Evolutionary conservation across 805 yeast species (phyloP).

Genomic region (Kurtzmaniella cleridarum): DNA sequence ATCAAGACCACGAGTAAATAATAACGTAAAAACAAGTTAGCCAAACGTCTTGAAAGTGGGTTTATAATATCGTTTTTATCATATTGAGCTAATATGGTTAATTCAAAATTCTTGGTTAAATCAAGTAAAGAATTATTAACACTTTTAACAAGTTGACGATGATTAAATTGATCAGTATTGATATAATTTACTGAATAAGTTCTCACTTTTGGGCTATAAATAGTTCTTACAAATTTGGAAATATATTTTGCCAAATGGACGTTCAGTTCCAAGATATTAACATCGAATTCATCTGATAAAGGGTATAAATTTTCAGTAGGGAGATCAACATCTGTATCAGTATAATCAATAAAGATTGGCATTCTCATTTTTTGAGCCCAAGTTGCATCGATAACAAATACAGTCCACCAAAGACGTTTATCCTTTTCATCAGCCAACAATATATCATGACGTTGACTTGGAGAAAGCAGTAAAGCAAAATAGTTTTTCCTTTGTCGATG

Average conservation of each 20-base stretch:
- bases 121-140: slow-evolving; percentile 23
- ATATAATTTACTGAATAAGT: slow-evolving; percentile 36
- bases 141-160: slow-evolving; percentile 25
- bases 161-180: slow-evolving; percentile 36
- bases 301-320: slow-evolving; percentile 29
- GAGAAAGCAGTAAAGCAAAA: slow-evolving; percentile 1
- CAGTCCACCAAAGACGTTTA: slow-evolving; percentile 39
- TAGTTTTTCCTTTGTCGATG: slow-evolving; percentile 23
- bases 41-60: slow-evolving; percentile 19
- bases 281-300: slow-evolving; percentile 26
- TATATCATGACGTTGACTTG: neutral
- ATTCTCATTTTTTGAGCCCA: slow-evolving; percentile 36
- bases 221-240: slow-evolving; percentile 28
- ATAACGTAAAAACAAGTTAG: slow-evolving; percentile 31
- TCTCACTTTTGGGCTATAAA: slow-evolving; percentile 37
- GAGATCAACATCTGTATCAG: slow-evolving; percentile 38
- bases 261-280: slow-evolving; percentile 26
- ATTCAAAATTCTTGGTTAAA: slow-evolving; percentile 27
- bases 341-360: slow-evolving; percentile 37
- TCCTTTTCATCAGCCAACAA: slow-evolving; percentile 18
- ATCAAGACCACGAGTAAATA: slow-evolving; percentile 28
- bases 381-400: slow-evolving; percentile 32
- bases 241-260: slow-evolving; percentile 36
- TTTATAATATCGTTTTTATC: slow-evolving; percentile 15
- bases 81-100: slow-evolving; percentile 20